Conservation (phyloP, 1,284 basidiomycete species). For the Cryptococcus jaspeensis region DNA sequence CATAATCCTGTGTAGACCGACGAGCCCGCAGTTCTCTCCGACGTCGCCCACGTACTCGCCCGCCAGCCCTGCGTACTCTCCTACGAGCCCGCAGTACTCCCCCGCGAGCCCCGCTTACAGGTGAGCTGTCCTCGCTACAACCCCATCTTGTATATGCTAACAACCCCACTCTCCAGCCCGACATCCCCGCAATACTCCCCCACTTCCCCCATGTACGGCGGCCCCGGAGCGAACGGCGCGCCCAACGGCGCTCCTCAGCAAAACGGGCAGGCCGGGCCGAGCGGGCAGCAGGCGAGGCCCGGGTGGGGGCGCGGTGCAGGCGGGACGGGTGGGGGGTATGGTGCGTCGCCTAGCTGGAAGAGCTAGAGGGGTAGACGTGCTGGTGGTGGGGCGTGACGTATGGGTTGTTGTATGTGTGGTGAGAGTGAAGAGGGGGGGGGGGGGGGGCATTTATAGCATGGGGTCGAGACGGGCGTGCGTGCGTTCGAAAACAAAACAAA, state of each 20-base stretch:
- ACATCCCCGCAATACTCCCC: slow-evolving; percentile 61
- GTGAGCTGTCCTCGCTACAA: slow-evolving; percentile 6
- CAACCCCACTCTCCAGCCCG: slow-evolving; percentile 22
- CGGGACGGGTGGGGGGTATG: slow-evolving; percentile 12
- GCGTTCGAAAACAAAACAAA: no score
- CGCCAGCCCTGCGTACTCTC: slow-evolving; percentile 77
- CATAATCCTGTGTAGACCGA: slow-evolving; percentile 20
- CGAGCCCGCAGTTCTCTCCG: slow-evolving; percentile 37
- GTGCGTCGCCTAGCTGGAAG: slow-evolving; percentile 35
- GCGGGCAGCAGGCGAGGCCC: slow-evolving; percentile 16
- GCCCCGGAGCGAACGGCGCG: slow-evolving; percentile 6
- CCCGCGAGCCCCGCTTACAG: slow-evolving; percentile 41
- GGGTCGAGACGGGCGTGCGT: no score
- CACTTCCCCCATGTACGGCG: slow-evolving; percentile 60
- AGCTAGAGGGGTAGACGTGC: background rate
- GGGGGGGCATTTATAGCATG: no score
- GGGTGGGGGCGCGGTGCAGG: slow-evolving; percentile 32
- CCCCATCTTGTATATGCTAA: background rate
- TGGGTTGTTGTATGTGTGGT: no score
- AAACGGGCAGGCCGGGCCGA: slow-evolving; percentile 5
- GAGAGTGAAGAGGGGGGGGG: no score
- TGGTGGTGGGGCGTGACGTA: no score
- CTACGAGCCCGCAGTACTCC: slow-evolving; percentile 54
- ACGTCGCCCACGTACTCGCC: slow-evolving; percentile 61
- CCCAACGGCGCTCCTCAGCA: background rate